phyloP scores from a whole-genome alignment of 352 stramenopile genomes.

The Pilasporangium apinafurcum region DNA sequence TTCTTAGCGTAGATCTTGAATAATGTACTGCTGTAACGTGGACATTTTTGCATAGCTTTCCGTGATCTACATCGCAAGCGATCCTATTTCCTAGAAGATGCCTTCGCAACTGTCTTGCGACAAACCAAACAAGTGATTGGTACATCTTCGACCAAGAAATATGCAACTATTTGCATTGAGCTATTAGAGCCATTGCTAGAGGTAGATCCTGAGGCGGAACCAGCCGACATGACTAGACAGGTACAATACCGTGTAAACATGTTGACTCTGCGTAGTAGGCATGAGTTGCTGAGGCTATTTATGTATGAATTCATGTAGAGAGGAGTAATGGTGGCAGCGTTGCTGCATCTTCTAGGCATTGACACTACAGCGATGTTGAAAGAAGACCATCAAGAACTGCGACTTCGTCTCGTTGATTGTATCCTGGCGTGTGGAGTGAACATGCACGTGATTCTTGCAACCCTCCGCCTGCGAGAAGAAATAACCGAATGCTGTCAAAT shows the following conservation, averaged over 20 bases:
- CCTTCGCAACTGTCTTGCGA: slow-evolving; percentile 41
- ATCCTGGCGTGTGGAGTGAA: slow-evolving; percentile 27
- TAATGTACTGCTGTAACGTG: too few species aligned
- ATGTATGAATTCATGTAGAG: neutral
- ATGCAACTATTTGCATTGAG: slow-evolving; percentile 8
- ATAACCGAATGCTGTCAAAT: slow-evolving; percentile 20
- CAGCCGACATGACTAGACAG: slow-evolving; percentile 8
- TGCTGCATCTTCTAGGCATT: slow-evolving; percentile 31
- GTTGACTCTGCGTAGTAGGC: slow-evolving; percentile 12
- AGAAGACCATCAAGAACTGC: neutral
- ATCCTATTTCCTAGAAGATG: slow-evolving; percentile 64
- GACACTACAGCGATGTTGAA: neutral
- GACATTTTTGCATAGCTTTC: slow-evolving; percentile 30
- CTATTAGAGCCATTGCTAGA: slow-evolving; percentile 17
- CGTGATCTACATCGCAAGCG: slow-evolving; percentile 49
- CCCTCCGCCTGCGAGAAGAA: slow-evolving; percentile 52
- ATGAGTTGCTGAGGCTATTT: neutral
- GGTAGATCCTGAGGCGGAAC: too few species aligned
- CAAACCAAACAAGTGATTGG: too few species aligned
- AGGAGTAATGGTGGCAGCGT: slow-evolving; percentile 23
- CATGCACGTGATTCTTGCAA: slow-evolving; percentile 30
- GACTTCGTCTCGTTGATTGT: slow-evolving; percentile 14
- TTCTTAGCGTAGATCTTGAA: too few species aligned
- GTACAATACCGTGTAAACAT: too few species aligned
- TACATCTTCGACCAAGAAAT: too few species aligned